Conservation (phyloP, 345 rosid species). For the Camelina laxa region DNA sequence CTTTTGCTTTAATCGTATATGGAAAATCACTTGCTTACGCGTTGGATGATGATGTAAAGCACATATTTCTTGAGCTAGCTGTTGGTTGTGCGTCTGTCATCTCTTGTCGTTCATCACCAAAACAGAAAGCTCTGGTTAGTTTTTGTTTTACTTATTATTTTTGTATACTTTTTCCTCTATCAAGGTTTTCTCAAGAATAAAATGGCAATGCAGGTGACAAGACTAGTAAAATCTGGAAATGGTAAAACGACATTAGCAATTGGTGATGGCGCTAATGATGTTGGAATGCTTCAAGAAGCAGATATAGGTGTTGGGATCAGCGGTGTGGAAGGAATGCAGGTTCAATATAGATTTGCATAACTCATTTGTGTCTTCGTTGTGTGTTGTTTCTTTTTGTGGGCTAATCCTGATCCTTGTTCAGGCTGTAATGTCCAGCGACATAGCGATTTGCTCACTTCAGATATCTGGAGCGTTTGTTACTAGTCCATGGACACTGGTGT, state of each 20-base stretch:
- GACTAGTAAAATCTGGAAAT: conserved; percentile 83
- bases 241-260: conserved; percentile 84
- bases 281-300: conserved; percentile 99
- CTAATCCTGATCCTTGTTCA: conserved; percentile 38
- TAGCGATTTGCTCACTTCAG: conserved; percentile 93
- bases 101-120: conserved; percentile 96
- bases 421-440: conserved; percentile 98
- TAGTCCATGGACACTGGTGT: conserved; percentile 99
- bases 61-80: conserved; percentile 75
- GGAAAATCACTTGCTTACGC: conserved; percentile 95
- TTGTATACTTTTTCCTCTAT: background rate
- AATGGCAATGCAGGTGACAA: conserved; percentile 70
- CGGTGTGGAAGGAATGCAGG: conserved; percentile 99
- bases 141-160: background rate
- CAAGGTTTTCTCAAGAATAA: conserved; percentile 20
- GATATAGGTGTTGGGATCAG: conserved; percentile 95
- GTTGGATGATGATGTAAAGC: conserved; percentile 73
- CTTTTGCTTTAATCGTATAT: conserved; percentile 85
- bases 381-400: background rate
- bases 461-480: conserved; percentile 85
- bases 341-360: conserved; percentile 27
- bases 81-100: conserved; percentile 88
- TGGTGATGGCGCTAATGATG: conserved; percentile 99
- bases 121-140: conserved; percentile 93
- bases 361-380: background rate